Evolutionary conservation across 768 basidiomycete genomes (phyloP).

Genomic region (Glaciozyma antarctica): DNA sequence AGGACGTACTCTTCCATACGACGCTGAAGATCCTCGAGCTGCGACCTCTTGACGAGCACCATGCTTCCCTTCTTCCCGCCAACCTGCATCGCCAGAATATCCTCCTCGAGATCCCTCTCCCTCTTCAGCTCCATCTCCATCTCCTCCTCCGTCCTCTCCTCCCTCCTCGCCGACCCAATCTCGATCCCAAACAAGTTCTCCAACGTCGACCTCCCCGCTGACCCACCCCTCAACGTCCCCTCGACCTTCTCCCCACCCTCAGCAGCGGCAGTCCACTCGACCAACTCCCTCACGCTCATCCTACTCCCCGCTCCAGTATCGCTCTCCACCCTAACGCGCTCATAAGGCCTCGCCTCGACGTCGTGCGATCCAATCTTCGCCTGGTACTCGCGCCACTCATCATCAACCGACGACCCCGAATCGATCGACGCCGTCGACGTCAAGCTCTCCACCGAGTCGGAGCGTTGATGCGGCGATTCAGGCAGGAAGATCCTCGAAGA

Average conservation of each 20-base stretch:
- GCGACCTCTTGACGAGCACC: conserved; percentile 24
- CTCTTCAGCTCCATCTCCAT: conserved; percentile 1
- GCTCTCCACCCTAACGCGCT: neutral
- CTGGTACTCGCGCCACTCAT: neutral
- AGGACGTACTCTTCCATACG: conserved; percentile 14
- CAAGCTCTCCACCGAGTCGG: conserved; percentile 4
- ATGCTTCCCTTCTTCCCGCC: conserved; percentile 17
- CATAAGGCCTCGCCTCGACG: too few relatives aligned
- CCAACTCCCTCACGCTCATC: neutral
- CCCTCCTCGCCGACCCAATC: neutral
- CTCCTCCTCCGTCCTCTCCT: neutral
- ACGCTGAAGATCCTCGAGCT: conserved; percentile 21
- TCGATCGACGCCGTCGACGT: conserved; percentile 19
- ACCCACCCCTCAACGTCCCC: neutral
- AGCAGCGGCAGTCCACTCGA: neutral
- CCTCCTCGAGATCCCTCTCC: neutral
- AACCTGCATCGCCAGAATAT: conserved; percentile 14
- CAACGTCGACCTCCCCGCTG: neutral
- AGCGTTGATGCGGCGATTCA: neutral
- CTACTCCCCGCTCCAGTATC: neutral
- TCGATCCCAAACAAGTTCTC: neutral
- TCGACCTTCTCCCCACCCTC: neutral
- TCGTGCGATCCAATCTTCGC: too few relatives aligned
- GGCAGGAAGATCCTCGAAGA: neutral
- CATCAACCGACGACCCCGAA: neutral